Percentiles rank a stretch among this genome's conserved stretches.
phyloP scores from a whole-genome alignment of 805 yeast species.

The Nakazawaea anatomiae region DNA sequence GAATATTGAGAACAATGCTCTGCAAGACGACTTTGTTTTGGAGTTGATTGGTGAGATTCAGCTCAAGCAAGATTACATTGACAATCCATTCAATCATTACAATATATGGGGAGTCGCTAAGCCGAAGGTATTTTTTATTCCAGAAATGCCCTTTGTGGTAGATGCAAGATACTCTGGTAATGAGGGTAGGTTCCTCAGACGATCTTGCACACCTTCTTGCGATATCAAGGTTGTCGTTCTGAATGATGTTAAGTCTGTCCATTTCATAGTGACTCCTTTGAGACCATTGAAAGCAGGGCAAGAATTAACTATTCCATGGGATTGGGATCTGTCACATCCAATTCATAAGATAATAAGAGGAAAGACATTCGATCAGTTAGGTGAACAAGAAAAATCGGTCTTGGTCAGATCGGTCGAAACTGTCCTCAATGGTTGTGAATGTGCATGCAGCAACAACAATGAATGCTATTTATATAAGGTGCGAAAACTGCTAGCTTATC shows the following conservation, averaged over 20 bases:
- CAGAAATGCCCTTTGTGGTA: conserved; percentile 56
- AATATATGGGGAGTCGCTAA: conserved; percentile 63
- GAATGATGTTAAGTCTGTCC: conserved; percentile 33
- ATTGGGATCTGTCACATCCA: conserved; percentile 81
- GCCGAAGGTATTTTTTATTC: conserved; percentile 52
- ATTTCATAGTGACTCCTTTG: conserved; percentile 52
- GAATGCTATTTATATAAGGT: conserved; percentile 57
- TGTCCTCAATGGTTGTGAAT: conserved; percentile 55
- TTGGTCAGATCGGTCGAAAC: conserved; percentile 59
- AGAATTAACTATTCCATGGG: conserved; percentile 81
- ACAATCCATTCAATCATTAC: conserved; percentile 72
- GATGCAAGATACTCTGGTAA: conserved; percentile 83
- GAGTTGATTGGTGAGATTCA: conserved; percentile 75
- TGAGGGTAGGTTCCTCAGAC: conserved; percentile 64
- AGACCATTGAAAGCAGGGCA: conserved; percentile 54
- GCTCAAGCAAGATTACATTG: conserved; percentile 54
- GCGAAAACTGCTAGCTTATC: conserved; percentile 54
- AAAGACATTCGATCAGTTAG: conserved; percentile 46
- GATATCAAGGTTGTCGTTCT: conserved; percentile 44
- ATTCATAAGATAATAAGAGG: conserved; percentile 47
- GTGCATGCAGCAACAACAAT: conserved; percentile 45
- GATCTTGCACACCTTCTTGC: conserved; percentile 75
- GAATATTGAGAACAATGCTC: conserved; percentile 34
- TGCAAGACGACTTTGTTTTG: conserved; percentile 43
- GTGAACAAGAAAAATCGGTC: conserved; percentile 46